Percentiles rank a stretch among this genome's conserved stretches.
Evolutionary conservation across 2,329 filamentous ascomycete genomes (phyloP).

Genomic region (Helotiales sp.): DNA sequence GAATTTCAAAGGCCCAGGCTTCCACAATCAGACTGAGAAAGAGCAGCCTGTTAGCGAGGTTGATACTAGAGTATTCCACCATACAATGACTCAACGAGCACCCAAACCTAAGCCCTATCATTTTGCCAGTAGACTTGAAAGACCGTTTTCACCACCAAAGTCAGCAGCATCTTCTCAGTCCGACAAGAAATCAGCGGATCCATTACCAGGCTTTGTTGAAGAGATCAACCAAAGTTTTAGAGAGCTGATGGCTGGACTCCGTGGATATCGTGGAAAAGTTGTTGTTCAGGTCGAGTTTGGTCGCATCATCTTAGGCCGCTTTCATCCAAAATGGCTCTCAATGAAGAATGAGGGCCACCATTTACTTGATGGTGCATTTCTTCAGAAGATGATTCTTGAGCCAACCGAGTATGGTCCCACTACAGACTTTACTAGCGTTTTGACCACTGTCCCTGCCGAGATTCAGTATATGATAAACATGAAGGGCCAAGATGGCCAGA

Average conservation of each 20-base stretch:
- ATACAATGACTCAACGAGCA: constrained; percentile 38
- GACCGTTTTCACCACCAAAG: background rate
- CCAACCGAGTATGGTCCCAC: constrained; percentile 4
- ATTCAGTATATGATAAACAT: constrained; percentile 34
- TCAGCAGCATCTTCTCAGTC: background rate
- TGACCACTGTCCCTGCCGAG: constrained; percentile 37
- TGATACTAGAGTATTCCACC: constrained; percentile 30
- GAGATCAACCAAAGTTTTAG: constrained; percentile 29
- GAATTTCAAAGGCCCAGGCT: background rate
- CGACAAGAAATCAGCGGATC: constrained; percentile 16
- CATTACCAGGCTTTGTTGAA: constrained; percentile 30
- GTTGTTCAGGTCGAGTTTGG: constrained; percentile 39
- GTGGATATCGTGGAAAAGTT: constrained; percentile 37
- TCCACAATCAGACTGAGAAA: background rate
- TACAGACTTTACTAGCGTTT: constrained; percentile 37
- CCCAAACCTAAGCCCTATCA: constrained; percentile 9
- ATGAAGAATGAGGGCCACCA: background rate
- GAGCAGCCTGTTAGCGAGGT: constrained; percentile 27
- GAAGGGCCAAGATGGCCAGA: constrained; percentile 27
- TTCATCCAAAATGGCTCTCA: constrained; percentile 8
- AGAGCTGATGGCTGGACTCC: constrained; percentile 30
- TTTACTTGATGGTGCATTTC: background rate
- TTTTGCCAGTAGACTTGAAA: constrained; percentile 16
- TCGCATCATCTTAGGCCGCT: constrained; percentile 28
- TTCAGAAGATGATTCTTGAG: constrained; percentile 9